Evolutionary conservation across 2,329 filamentous ascomycete genomes (phyloP).

Genomic region (Penicillium sumatraense): DNA sequence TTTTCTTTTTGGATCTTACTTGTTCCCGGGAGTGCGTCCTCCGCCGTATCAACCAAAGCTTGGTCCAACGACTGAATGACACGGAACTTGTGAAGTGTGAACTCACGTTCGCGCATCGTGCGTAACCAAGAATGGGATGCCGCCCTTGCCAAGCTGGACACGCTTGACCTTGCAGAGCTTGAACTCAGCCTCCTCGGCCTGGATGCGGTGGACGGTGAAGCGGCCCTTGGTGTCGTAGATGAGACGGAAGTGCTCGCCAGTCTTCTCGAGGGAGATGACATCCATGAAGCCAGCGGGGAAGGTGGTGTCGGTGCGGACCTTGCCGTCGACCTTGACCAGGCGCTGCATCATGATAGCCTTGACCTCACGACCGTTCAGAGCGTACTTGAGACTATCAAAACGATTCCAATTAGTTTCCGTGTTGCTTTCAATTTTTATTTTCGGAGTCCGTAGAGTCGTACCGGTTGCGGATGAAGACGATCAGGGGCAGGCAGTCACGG

Average conservation of each 20-base stretch:
- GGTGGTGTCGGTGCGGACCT: constrained; percentile 98
- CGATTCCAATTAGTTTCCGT: constrained; percentile 17
- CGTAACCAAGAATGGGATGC: constrained; percentile 99
- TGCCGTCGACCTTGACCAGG: constrained; percentile 99
- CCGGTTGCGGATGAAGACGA: constrained; percentile 92
- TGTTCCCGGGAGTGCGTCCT: constrained; percentile 42
- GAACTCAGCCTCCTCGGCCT: constrained; percentile 98
- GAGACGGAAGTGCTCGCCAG: constrained; percentile 99
- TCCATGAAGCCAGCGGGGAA: constrained; percentile 99
- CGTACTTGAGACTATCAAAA: constrained; percentile 91
- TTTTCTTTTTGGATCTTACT: constrained; percentile 32
- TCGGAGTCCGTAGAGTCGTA: constrained; percentile 36
- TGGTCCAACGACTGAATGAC: constrained; percentile 99
- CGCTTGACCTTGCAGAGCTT: constrained; percentile 99
- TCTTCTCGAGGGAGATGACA: constrained; percentile 99
- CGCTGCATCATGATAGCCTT: constrained; percentile 99
- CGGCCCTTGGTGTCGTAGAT: constrained; percentile 99
- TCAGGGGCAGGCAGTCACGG: constrained; percentile 96
- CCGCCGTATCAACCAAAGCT: constrained; percentile 77
- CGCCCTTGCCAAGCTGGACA: constrained; percentile 98
- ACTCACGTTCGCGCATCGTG: constrained; percentile 99
- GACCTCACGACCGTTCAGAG: constrained; percentile 97
- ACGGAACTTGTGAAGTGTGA: constrained; percentile 65
- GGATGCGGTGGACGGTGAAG: constrained; percentile 99
- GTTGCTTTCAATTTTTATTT: neutral